phyloP scores from a whole-genome alignment of 2,329 filamentous ascomycete genomes.

The Neonectria neomacrospora region DNA sequence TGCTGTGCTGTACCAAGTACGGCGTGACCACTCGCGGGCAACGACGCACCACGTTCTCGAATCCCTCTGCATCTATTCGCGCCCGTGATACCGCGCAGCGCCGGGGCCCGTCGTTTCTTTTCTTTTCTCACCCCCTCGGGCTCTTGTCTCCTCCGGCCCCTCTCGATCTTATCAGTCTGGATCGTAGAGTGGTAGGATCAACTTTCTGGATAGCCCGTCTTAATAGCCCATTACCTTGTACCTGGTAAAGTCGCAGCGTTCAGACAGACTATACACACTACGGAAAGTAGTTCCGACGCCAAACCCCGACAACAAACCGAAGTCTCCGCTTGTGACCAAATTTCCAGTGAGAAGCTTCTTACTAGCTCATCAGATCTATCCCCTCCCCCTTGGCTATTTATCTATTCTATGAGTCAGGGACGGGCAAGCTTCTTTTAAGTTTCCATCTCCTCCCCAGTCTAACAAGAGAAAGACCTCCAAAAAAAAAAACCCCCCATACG shows the following conservation, averaged over 20 bases:
- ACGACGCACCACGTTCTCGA: constrained; percentile 6
- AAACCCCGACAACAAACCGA: constrained; percentile 8
- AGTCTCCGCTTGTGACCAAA: constrained; percentile 13
- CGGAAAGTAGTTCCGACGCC: background rate
- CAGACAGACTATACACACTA: constrained; percentile 4
- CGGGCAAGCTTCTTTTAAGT: constrained; percentile 1
- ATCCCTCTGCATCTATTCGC: background rate
- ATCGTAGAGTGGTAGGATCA: background rate
- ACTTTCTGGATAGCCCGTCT: background rate
- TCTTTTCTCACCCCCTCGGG: background rate
- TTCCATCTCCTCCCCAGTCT: background rate
- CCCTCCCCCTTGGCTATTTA: background rate
- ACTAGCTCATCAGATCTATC: background rate
- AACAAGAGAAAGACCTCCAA: background rate
- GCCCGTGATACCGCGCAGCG: background rate
- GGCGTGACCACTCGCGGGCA: constrained; percentile 6
- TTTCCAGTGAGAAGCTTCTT: constrained; percentile 2
- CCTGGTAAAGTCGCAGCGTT: background rate
- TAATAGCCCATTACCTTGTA: background rate
- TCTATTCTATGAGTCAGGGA: background rate
- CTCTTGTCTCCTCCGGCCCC: background rate
- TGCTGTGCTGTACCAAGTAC: background rate
- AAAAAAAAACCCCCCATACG: constrained; percentile 12
- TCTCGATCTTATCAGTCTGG: background rate
- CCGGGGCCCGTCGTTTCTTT: background rate